Conservation (phyloP, 352 stramenopile genomes). For the Pythium aquatile region DNA sequence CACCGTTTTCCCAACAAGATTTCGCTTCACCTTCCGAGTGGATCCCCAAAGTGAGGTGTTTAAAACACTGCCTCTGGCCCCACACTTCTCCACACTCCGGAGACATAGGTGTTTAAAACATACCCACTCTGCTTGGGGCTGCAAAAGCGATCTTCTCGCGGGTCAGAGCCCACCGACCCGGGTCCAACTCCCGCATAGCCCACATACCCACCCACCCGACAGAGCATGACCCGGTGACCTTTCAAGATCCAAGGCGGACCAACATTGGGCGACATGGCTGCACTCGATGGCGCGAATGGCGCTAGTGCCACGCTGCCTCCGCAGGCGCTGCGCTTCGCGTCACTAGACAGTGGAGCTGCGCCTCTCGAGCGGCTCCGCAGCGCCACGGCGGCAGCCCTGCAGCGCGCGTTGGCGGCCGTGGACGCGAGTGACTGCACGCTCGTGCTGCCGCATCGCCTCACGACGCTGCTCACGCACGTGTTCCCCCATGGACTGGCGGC, state of each 20-base stretch:
- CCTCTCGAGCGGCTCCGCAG: conserved; percentile 34
- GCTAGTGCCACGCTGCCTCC: neutral
- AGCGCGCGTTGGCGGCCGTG: conserved; percentile 36
- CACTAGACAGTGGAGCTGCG: conserved; percentile 6
- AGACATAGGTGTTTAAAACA: conserved; percentile 18
- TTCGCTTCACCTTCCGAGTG: conserved; percentile 20
- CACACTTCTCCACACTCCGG: neutral
- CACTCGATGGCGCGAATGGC: neutral
- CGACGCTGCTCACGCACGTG: conserved; percentile 59
- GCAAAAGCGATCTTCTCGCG: conserved; percentile 21
- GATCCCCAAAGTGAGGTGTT: conserved; percentile 9
- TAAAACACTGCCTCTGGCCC: conserved; percentile 1
- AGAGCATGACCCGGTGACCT: conserved; percentile 1
- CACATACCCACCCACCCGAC: neutral
- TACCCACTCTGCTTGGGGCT: neutral
- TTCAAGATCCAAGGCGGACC: conserved; percentile 14
- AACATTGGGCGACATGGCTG: conserved; percentile 6
- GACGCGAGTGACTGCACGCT: conserved; percentile 38
- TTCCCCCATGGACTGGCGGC: conserved; percentile 43
- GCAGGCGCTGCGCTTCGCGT: conserved; percentile 12
- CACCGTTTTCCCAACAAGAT: conserved; percentile 12
- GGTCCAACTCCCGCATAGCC: neutral
- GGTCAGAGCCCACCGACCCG: neutral
- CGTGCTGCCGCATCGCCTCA: conserved; percentile 54
- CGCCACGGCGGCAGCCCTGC: conserved; percentile 43